phyloP scores from a whole-genome alignment of 2,329 filamentous ascomycete species.

The Colletotrichum chrysophilum region DNA sequence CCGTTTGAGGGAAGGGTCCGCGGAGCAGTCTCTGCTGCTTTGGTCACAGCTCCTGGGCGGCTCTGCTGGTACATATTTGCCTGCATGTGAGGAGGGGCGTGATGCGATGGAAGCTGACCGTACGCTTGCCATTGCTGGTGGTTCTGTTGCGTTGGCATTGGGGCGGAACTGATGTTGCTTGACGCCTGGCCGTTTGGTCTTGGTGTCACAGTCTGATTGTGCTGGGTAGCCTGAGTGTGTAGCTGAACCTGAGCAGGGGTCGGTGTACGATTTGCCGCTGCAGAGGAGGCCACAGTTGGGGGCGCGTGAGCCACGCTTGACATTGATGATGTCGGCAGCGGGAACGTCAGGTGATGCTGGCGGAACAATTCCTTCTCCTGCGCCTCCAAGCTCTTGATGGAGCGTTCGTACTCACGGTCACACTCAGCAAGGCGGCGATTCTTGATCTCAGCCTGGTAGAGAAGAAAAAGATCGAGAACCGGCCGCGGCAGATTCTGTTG shows the following conservation, averaged over 20 bases:
- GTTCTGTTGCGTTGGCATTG: slow-evolving; percentile 1
- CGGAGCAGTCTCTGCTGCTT: not conserved
- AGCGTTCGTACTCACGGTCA: not conserved
- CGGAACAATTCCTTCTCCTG: not conserved
- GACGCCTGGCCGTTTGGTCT: not conserved
- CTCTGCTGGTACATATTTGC: not conserved
- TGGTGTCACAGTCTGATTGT: not conserved
- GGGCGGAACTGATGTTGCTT: not conserved
- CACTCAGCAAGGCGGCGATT: slow-evolving; percentile 6
- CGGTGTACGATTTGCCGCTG: not conserved
- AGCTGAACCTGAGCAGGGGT: not conserved
- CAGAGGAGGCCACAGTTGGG: not conserved
- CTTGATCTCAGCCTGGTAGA: slow-evolving; percentile 4
- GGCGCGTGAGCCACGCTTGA: not conserved
- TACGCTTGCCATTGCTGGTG: not conserved
- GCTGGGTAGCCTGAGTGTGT: not conserved
- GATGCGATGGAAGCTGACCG: not conserved
- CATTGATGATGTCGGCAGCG: not conserved
- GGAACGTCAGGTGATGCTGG: slow-evolving; percentile 6
- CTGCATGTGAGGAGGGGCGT: not conserved
- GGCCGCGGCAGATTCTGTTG: not conserved
- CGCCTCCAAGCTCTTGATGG: not conserved
- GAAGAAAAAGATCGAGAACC: not conserved
- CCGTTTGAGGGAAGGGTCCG: slow-evolving; percentile 5
- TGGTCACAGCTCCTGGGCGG: not conserved